Percentiles rank a stretch among this genome's conserved stretches.
These are phyloP conservation scores for Neostapfia colusana DNA, from an alignment of 176 grass and related monocot species.

Conservation along the genomic window DNA sequence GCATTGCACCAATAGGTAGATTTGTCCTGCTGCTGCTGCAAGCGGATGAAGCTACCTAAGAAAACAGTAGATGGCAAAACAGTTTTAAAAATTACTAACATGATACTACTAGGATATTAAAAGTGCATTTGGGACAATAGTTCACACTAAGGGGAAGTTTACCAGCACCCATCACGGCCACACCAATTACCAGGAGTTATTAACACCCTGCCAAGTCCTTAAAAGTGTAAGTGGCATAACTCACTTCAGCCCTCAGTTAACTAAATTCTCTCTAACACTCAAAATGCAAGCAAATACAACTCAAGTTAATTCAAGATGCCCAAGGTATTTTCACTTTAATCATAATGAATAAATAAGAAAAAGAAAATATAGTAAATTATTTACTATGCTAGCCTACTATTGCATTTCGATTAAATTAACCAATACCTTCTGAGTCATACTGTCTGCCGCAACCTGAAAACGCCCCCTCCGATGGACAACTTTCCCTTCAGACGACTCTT, in stretches of 20 bases:
- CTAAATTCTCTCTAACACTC: background rate
- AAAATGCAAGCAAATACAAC: background rate
- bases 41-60: slow-evolving; percentile 53
- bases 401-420: slow-evolving; percentile 13
- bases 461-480: slow-evolving; percentile 73
- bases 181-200: no score
- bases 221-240: no score
- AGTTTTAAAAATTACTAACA: slow-evolving; percentile 26
- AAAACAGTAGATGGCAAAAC: slow-evolving; percentile 30
- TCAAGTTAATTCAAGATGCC: background rate
- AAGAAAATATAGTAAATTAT: slow-evolving; percentile 10
- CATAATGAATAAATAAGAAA: slow-evolving; percentile 6
- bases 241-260: no score
- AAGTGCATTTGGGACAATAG: no score
- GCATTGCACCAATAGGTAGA: slow-evolving; percentile 42
- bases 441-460: slow-evolving; percentile 84
- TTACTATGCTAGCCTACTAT: background rate
- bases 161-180: no score
- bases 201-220: no score
- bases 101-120: background rate
- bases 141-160: background rate
- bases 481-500: slow-evolving; percentile 63
- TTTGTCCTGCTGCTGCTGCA: slow-evolving; percentile 41
- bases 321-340: background rate
- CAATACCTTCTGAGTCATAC: slow-evolving; percentile 72